A percentile compares a stretch with the other conserved stretches of the same genome.
Conservation (phyloP, 2,329 filamentous ascomycete genomes). For the Paramyrothecium sp. region DNA sequence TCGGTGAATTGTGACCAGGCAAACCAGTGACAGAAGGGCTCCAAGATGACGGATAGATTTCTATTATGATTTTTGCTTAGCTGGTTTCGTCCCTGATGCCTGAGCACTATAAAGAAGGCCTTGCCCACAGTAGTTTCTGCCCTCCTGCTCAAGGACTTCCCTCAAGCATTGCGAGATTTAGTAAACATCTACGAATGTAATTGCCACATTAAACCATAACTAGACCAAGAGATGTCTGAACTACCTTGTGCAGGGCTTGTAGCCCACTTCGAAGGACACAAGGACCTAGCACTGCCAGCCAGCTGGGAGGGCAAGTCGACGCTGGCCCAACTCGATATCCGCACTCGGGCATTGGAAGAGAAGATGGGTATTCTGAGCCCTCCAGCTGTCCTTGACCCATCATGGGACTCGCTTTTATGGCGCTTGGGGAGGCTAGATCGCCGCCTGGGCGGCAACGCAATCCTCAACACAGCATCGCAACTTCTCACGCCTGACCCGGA, state of each 20-base stretch:
- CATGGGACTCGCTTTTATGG: not conserved
- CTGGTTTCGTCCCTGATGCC: too few species aligned
- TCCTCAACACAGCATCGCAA: not conserved
- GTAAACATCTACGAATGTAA: too few species aligned
- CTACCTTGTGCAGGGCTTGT: not conserved
- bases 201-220: too few species aligned
- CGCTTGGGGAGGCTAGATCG: not conserved
- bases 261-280: not conserved
- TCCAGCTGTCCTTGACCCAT: not conserved
- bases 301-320: not conserved
- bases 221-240: not conserved
- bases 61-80: too few species aligned
- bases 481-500: not conserved
- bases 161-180: too few species aligned
- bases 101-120: too few species aligned
- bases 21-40: too few species aligned
- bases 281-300: not conserved
- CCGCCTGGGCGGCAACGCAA: too few species aligned
- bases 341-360: not conserved
- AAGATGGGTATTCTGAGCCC: not conserved
- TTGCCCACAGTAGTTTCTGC: too few species aligned
- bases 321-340: not conserved
- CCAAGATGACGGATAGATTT: too few species aligned
- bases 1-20: too few species aligned
- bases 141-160: too few species aligned